Evolutionary conservation across 2,329 filamentous ascomycete genomes (phyloP), one percentile per base, ranked within the genome.

Genomic region (Geosmithia morbida): DNA sequence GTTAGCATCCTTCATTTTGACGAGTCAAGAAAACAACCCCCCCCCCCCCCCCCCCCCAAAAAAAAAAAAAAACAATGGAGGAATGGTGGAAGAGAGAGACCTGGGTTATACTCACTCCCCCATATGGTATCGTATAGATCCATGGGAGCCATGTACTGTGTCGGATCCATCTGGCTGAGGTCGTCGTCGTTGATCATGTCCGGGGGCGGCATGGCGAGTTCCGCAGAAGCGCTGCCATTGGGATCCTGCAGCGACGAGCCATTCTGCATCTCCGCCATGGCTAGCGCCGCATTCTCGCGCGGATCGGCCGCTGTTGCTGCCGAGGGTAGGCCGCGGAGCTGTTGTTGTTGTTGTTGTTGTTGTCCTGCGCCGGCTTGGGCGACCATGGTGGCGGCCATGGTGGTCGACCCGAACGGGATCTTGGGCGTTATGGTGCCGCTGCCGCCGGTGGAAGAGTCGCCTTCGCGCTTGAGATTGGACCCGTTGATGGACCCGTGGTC

Each of bases 81-180:
- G n/a, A n/a, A n/a, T n/a, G n/a, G n/a, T n/a, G n/a, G 10, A 18
- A 20, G 3, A 41, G 18, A 41, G 40, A 10, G 40, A 18, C n/a
- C 8, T 10, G n/a, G n/a, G 13, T n/a, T 41, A 18, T 29, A 66
- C 74, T 59, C 62, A 81, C 77, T 78, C 70, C 77, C 81, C 64
- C 81, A 82, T 43, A 83, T 83, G 3, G 77, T 80, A 55, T 82
- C 77, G 56, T 81, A 83, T 1, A 83, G 62, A 50, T 83, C 79
- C 76, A 83, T 78, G 1, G 79, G 79, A 39, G 78, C 79, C 68
- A 82, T 77, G 53, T 77, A 74, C 33, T 75, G 66, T 2, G 71
- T 66, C 16, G 75, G 74, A 50, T 81, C 78, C 68, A 77, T 62
- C 37, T 66, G 60, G 45, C 64, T 60, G 45, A 78, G 61, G 43